Evolutionary conservation across 1,284 basidiomycete genomes (phyloP).

Genomic region (Inonotus obliquus): DNA sequence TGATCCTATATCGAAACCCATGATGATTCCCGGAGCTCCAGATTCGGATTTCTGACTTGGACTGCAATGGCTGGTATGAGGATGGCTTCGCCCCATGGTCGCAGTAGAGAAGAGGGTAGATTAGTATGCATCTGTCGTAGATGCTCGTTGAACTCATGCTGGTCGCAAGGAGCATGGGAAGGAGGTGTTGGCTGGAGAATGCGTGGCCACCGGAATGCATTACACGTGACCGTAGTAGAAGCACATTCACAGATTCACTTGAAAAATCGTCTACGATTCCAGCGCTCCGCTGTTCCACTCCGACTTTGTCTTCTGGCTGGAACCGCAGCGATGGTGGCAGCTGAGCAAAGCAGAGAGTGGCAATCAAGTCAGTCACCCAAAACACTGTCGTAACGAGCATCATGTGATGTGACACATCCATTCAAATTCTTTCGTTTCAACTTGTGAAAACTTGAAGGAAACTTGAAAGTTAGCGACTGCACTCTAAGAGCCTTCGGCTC

Average conservation of each 20-base stretch:
- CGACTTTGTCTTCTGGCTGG: not conserved
- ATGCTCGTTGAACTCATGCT: not conserved
- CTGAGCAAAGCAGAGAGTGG: no score
- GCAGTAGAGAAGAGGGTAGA: not conserved
- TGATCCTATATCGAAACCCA: slow-evolving; percentile 16
- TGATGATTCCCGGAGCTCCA: not conserved
- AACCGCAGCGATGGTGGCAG: not conserved
- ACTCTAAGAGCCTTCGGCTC: no score
- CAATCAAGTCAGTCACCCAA: no score
- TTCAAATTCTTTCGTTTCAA: not conserved
- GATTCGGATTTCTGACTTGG: not conserved
- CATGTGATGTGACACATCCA: not conserved
- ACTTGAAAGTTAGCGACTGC: no score
- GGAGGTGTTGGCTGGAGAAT: not conserved
- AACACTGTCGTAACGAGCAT: not conserved
- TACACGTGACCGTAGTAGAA: not conserved
- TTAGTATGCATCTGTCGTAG: not conserved
- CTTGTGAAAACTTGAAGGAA: no score
- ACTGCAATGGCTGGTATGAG: not conserved
- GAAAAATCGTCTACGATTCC: no score
- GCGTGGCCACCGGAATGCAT: not conserved
- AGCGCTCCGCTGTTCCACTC: not conserved
- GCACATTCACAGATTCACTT: no score
- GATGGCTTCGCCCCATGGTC: not conserved
- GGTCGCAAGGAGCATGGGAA: not conserved